A percentile compares a stretch with the other conserved stretches of the same genome.
Conservation (phyloP, 2,329 filamentous ascomycete species). For the Monilinia vaccinii-corymbosi region DNA sequence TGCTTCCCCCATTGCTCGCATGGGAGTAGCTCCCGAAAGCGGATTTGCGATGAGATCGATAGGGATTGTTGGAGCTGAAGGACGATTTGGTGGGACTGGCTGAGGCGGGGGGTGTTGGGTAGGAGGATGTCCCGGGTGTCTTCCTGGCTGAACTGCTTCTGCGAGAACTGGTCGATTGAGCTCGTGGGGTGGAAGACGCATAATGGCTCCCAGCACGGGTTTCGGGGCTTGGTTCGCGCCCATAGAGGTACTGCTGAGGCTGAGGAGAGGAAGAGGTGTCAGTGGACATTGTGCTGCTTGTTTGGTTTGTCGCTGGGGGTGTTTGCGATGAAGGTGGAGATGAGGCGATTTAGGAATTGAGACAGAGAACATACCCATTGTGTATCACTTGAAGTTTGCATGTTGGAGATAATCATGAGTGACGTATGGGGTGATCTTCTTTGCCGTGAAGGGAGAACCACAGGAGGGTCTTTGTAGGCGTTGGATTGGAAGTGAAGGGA, state of each 20-base stretch:
- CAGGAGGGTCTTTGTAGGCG: not conserved
- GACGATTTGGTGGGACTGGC: slow-evolving; percentile 40
- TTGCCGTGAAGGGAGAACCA: not conserved
- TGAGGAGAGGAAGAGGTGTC: slow-evolving; percentile 27
- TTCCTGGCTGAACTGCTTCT: slow-evolving; percentile 8
- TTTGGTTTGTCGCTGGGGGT: not conserved
- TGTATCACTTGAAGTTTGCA: slow-evolving; percentile 6
- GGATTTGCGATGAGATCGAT: slow-evolving; percentile 22
- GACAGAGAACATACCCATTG: slow-evolving; percentile 1
- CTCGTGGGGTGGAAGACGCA: slow-evolving; percentile 10
- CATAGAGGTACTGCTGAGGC: slow-evolving; percentile 57
- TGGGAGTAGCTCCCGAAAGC: slow-evolving; percentile 27
- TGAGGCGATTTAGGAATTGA: not conserved
- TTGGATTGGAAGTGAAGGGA: not conserved
- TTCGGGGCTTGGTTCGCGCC: slow-evolving; percentile 57
- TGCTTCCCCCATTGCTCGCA: slow-evolving; percentile 7
- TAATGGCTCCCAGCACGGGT: slow-evolving; percentile 52
- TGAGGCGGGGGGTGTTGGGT: slow-evolving; percentile 45
- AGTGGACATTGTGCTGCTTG: not conserved
- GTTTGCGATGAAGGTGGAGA: not conserved
- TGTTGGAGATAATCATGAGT: not conserved
- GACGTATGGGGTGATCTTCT: not conserved
- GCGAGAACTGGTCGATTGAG: slow-evolving; percentile 8
- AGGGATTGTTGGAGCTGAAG: slow-evolving; percentile 40
- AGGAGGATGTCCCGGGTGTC: slow-evolving; percentile 20